Conservation (phyloP, 805 yeast species). For the Kuraishia ogatae region DNA sequence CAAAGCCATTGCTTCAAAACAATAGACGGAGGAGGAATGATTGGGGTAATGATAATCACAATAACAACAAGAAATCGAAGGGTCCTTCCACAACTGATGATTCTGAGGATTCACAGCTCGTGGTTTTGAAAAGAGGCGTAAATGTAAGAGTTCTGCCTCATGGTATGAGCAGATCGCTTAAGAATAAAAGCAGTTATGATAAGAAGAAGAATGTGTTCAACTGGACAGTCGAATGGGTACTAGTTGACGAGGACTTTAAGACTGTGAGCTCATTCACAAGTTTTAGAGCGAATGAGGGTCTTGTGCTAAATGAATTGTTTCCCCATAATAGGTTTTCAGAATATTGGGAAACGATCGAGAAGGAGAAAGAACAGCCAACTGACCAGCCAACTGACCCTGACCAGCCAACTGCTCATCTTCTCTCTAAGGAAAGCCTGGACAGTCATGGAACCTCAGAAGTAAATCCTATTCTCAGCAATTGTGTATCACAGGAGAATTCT, state of each 20-base stretch:
- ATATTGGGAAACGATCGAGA: conserved; percentile 19
- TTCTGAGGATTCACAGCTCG: conserved; percentile 15
- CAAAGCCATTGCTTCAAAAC: conserved; percentile 29
- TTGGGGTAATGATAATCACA: conserved; percentile 6
- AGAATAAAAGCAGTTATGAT: conserved; percentile 67
- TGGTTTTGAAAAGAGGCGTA: conserved; percentile 53
- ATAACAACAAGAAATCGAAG: conserved; percentile 14
- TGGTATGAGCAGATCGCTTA: conserved; percentile 62
- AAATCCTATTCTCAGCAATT: too few species aligned
- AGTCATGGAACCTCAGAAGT: too few species aligned
- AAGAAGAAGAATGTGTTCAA: conserved; percentile 47
- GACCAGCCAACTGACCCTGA: too few species aligned
- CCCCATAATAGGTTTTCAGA: conserved; percentile 27
- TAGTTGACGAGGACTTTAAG: conserved; percentile 23
- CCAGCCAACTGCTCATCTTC: too few species aligned
- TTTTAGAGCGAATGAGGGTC: conserved; percentile 31
- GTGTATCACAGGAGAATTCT: too few species aligned
- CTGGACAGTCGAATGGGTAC: conserved; percentile 78
- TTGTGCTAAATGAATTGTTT: conserved; percentile 26
- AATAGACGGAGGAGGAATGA: conserved; percentile 1
- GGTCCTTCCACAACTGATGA: conserved; percentile 8
- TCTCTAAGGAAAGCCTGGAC: too few species aligned
- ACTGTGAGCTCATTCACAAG: conserved; percentile 18
- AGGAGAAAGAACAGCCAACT: background rate
- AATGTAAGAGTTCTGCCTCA: conserved; percentile 51